Percentiles rank a stretch among this genome's conserved stretches.
Conservation (phyloP, 345 rosid species). For the Eucalyptus erythrocorys region DNA sequence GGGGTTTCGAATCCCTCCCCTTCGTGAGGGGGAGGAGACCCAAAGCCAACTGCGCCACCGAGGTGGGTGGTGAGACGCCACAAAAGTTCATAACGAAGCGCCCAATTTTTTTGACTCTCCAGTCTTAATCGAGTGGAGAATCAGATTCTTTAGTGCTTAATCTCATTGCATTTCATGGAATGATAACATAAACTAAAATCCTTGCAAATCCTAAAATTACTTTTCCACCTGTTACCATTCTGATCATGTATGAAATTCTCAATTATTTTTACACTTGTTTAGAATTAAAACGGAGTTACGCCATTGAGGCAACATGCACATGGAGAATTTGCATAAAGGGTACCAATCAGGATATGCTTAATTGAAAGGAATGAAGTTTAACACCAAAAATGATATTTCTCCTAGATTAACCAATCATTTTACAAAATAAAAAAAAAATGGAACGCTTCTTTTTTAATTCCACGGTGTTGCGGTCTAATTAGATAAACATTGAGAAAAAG, state of each 20-base stretch:
- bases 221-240: not conserved
- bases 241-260: not conserved
- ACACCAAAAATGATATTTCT: not conserved
- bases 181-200: not conserved
- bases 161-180: not conserved
- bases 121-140: not conserved
- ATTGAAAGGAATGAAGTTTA: not conserved
- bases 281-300: not conserved
- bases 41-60: too few species aligned
- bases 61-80: too few species aligned
- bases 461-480: not conserved
- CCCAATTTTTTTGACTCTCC: not conserved
- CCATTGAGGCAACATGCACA: not conserved
- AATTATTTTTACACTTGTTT: too few species aligned
- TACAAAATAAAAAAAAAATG: not conserved
- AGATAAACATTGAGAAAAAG: not conserved
- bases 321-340: not conserved
- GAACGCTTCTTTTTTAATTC: not conserved
- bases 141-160: not conserved
- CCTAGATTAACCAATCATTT: not conserved
- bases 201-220: not conserved
- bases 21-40: too few species aligned
- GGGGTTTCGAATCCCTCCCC: too few species aligned
- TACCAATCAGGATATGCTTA: not conserved
- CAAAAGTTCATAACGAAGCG: not conserved